Evolutionary conservation across 2,329 filamentous ascomycete species (phyloP).

Genomic region (Coleophoma cylindrospora): DNA sequence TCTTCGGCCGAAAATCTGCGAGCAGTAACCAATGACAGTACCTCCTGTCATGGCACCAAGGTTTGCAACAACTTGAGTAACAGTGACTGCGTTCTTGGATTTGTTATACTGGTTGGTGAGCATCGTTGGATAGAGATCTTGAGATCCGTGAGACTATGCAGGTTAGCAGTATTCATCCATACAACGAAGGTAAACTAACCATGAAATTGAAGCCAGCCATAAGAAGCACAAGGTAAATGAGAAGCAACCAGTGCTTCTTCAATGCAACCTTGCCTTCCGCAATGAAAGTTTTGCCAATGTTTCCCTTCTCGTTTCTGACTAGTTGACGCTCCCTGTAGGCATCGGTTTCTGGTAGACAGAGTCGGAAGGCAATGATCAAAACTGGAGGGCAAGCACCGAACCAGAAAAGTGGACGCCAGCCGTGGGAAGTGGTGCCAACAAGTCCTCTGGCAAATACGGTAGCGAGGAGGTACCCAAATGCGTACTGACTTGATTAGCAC

Average conservation of each 20-base stretch:
- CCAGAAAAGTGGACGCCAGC: constrained; percentile 85
- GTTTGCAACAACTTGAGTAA: constrained; percentile 69
- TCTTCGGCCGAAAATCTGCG: constrained; percentile 64
- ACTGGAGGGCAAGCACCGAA: constrained; percentile 79
- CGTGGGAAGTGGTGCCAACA: constrained; percentile 70
- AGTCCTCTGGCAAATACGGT: constrained; percentile 63
- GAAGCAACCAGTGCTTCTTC: constrained; percentile 72
- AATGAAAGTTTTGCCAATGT: constrained; percentile 63
- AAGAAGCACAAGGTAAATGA: constrained; percentile 76
- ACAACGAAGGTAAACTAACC: constrained; percentile 43
- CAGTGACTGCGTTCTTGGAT: constrained; percentile 43
- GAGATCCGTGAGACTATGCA: constrained; percentile 28
- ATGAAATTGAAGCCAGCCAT: constrained; percentile 95
- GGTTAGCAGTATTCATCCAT: too few relatives aligned
- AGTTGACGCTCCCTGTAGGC: constrained; percentile 64
- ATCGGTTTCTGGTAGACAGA: constrained; percentile 74
- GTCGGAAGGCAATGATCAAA: constrained; percentile 73
- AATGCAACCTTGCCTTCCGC: constrained; percentile 74
- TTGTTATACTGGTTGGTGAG: constrained; percentile 48
- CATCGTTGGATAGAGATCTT: constrained; percentile 57
- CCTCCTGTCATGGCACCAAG: constrained; percentile 67
- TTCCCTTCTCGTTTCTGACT: constrained; percentile 54
- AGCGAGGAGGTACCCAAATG: constrained; percentile 74
- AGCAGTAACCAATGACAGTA: constrained; percentile 60
- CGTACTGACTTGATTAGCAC: constrained; percentile 40